phyloP scores from a whole-genome alignment of 2,329 filamentous ascomycete species.

The Aspergillus phoenicis region DNA sequence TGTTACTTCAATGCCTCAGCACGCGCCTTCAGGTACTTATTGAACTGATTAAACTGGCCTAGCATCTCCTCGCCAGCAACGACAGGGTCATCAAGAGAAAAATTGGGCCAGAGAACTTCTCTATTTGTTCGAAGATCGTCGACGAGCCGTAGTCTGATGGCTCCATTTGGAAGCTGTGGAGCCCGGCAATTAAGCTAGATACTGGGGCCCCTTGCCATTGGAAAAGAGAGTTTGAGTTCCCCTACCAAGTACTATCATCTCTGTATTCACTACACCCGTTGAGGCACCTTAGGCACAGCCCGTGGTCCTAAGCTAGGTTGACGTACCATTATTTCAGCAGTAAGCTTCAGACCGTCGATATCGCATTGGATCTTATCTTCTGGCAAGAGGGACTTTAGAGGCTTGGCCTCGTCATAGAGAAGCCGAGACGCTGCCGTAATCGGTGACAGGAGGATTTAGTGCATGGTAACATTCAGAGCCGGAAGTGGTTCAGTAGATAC shows the following conservation, averaged over 20 bases:
- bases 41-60: conserved; percentile 25
- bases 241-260: conserved; percentile 4
- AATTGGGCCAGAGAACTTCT: conserved; percentile 25
- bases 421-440: conserved; percentile 27
- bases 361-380: conserved; percentile 21
- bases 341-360: conserved; percentile 21
- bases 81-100: conserved; percentile 27
- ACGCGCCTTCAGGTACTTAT: conserved; percentile 27
- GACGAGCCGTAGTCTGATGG: conserved; percentile 25
- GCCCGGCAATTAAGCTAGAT: conserved; percentile 25
- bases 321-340: conserved; percentile 14
- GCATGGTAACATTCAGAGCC: neutral
- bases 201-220: conserved; percentile 34
- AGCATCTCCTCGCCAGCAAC: conserved; percentile 26
- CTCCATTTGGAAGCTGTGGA: conserved; percentile 29
- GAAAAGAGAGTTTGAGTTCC: conserved; percentile 28
- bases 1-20: conserved; percentile 19
- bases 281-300: neutral
- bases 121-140: conserved; percentile 29
- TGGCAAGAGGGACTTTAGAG: conserved; percentile 11
- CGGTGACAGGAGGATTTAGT: neutral
- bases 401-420: conserved; percentile 25
- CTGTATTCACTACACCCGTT: neutral
- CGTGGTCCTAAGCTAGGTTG: neutral
- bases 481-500: conserved; percentile 18